Base-by-base conservation (phyloP, 1,284 basidiomycete genomes). In the Singerocomus rubriflavus region DNA sequence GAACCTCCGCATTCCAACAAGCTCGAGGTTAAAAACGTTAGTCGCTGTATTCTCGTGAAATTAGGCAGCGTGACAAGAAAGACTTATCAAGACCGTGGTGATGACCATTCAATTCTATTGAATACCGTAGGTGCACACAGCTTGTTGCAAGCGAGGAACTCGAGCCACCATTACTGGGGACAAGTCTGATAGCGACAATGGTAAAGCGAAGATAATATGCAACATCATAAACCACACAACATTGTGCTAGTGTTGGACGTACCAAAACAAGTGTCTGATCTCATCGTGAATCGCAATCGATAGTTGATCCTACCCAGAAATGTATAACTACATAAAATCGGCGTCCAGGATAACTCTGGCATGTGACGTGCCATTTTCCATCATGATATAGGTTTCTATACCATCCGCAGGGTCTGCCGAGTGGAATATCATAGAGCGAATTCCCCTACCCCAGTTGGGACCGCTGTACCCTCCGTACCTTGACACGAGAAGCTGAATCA, bases 391-490 rank as follows among this genome's bases (percentile, higher is more conserved):
- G 0, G 81, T 83, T 53, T 82, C 75, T 14, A 82, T 70, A 0
- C 73, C 71, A 0, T 66, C 68, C 13, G 57, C 62, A 5, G 77
- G 75, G 40, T 74, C 60, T 1, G 76, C 59, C 4, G 80, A 77
- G n/a, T 67, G 66, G 61, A 86, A 84, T 0, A 81, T 53, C 29
- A 85, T 63, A 58, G 84, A 81, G n/a, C 85, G 75, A 25, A 84
- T 80, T 21, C 85, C 85, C 46, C 78, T 74, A 0, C 78, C 81
- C 85, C 84, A 87, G 5, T 71, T 70, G 1, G 67, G 54, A 21
- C 68, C 55, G 36, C 71, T 73, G 58, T 86, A 85, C 0, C 84
- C 84, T 7, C 85, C 84, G 47, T 86, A 85, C 21, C 84, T 85
- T 17, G 17, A 40, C 32, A 33, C 30, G 36, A 5, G 38, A 25